Conservation (phyloP, 2,329 filamentous ascomycete species). For the Penicillium aurantiogriseum region DNA sequence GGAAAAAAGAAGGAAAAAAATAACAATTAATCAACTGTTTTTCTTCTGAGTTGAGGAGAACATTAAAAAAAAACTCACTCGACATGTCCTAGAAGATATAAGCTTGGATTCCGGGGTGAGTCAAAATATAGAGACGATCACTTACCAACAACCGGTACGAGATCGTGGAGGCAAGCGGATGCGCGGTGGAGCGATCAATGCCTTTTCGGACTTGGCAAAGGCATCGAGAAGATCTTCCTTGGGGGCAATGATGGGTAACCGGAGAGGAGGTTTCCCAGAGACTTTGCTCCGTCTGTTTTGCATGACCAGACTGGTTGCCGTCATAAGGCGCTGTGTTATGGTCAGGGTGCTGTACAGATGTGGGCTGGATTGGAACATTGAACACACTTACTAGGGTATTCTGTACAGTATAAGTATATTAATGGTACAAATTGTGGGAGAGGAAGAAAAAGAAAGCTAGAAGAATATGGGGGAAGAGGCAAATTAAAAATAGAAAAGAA, state of each 20-base stretch:
- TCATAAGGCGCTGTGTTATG: constrained; percentile 30
- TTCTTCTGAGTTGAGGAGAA: not conserved
- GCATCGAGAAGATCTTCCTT: constrained; percentile 37
- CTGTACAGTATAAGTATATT: not conserved
- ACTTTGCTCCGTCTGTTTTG: constrained; percentile 37
- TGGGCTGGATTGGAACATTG: constrained; percentile 8
- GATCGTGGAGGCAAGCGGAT: constrained; percentile 54
- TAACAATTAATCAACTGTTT: constrained; percentile 12
- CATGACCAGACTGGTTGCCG: constrained; percentile 34
- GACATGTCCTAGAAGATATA: constrained; percentile 40
- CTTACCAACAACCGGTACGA: constrained; percentile 54
- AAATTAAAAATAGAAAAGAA: not conserved
- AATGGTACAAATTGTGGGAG: not conserved
- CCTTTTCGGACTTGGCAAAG: constrained; percentile 32
- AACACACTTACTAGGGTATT: constrained; percentile 2
- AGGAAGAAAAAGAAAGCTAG: not conserved
- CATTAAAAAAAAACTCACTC: constrained; percentile 33
- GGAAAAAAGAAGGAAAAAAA: constrained; percentile 2
- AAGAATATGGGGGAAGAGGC: not conserved
- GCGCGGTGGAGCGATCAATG: constrained; percentile 38
- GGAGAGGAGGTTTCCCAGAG: constrained; percentile 39
- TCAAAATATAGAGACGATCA: constrained; percentile 12
- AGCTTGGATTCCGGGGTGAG: constrained; percentile 6
- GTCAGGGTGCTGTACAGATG: constrained; percentile 9
- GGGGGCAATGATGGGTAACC: constrained; percentile 47